Evolutionary conservation across 2,329 filamentous ascomycete species (phyloP), one percentile per base, ranked within the genome.

Genomic region (Alternaria atra): DNA sequence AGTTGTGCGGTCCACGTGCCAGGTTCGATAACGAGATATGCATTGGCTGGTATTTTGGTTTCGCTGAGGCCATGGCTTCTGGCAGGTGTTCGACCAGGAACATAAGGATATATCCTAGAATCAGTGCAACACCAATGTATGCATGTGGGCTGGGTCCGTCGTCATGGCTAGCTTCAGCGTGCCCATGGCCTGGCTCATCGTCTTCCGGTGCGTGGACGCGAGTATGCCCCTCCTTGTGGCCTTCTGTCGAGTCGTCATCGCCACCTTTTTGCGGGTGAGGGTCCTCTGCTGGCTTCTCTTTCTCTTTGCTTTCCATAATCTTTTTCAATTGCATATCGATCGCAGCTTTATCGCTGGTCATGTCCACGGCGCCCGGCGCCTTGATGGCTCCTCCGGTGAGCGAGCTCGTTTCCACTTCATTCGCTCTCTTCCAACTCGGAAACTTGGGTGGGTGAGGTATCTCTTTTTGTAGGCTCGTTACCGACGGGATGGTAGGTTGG

Each of bases 81-180:
- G 77, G 71, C 20, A 78, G 63, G 57, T 79, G 71, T 79, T 99
- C 94, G 73, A 99, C 91, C 23, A 99, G 86, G 75, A 97, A 98
- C 95, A 99, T 99, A 66, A 97, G 86, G 58, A 97, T 89, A 79
- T 98, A 99, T 12, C 95, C 95, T 15, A 92, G 82, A 56, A 97
- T 88, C 52, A 99, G 83, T 2, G 94, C 92, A 55, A 98, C 84
- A 5, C 95, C 95, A 60, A 99, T 91, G 80, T 92, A 95, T 84
- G 77, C 93, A 86, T 83, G 88, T 2, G 88, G 87, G 39, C 70
- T 70, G 2, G 67, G 55, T 4, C 61, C 65, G n/a, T 85, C 82
- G 17, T 81, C 73, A 30, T 82, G 75, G 4, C 78, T 67, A 52
- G 77, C 70, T 25, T 74, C 73, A 37, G 71, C 69, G 20, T 87